phyloP scores from a whole-genome alignment of 805 yeast species.

The Komagataella kurtzmanii region DNA sequence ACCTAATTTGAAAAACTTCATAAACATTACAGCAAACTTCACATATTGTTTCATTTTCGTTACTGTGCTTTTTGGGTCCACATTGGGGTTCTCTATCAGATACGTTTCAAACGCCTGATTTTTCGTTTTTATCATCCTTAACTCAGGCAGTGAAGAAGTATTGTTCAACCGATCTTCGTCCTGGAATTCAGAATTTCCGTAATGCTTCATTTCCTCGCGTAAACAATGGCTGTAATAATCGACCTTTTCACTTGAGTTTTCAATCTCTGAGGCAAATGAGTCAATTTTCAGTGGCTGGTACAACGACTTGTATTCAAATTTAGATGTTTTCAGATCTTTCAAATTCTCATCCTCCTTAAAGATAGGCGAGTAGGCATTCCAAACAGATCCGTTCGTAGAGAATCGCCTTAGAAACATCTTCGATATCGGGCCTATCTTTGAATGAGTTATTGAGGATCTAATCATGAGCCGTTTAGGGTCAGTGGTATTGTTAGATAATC shows the following conservation, averaged over 20 bases:
- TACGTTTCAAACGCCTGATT: not conserved
- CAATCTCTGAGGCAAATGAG: not conserved
- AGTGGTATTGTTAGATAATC: not conserved
- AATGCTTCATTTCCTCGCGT: not conserved
- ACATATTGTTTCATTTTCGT: not conserved
- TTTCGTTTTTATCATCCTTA: not conserved
- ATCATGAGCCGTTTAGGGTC: not conserved
- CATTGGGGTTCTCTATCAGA: not conserved
- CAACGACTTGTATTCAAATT: not conserved
- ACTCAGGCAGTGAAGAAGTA: not conserved
- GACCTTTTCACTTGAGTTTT: not conserved
- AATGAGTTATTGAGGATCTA: not conserved
- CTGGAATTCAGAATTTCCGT: not conserved
- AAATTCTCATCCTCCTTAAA: not conserved
- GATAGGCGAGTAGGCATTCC: not conserved
- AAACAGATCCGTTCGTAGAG: not conserved
- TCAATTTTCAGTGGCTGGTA: not conserved
- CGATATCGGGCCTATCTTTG: not conserved
- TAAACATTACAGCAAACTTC: conserved; percentile 5
- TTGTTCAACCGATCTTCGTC: not conserved
- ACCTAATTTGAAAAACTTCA: conserved; percentile 46
- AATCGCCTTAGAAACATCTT: not conserved
- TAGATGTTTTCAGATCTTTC: not conserved
- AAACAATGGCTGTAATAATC: not conserved
- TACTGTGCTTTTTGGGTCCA: not conserved